Evolutionary conservation across 345 rosid genomes (phyloP).

Genomic region (Anacardium occidentale): DNA sequence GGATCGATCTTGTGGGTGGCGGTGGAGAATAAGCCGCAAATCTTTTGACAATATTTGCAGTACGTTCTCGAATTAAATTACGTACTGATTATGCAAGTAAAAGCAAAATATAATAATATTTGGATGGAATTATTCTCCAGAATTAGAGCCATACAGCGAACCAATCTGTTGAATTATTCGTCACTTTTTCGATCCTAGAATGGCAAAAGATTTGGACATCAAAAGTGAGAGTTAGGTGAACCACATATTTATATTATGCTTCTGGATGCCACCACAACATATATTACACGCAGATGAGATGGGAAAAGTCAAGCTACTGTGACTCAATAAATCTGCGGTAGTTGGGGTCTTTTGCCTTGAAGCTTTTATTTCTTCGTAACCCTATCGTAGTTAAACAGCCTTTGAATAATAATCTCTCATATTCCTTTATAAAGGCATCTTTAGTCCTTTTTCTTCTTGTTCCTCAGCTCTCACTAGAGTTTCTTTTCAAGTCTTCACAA

Average conservation of each 20-base stretch:
- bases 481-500: no score
- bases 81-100: background rate
- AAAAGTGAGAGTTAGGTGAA: background rate
- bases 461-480: no score
- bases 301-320: no score
- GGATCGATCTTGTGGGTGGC: no score
- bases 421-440: background rate
- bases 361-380: no score
- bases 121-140: background rate
- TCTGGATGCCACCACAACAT: background rate
- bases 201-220: background rate
- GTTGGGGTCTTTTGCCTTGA: no score
- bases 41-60: background rate
- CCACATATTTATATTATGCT: no score
- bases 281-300: no score
- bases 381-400: constrained; percentile 19
- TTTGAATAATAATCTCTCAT: constrained; percentile 3
- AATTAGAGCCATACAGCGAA: background rate
- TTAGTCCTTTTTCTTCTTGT: background rate
- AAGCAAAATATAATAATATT: background rate
- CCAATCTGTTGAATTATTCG: background rate
- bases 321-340: no score
- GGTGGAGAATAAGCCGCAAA: background rate
- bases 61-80: background rate
- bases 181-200: background rate